Evolutionary conservation across 805 yeast genomes (phyloP), one percentile per base, ranked within the genome.

Genomic region (Yamadazyma sp.): DNA sequence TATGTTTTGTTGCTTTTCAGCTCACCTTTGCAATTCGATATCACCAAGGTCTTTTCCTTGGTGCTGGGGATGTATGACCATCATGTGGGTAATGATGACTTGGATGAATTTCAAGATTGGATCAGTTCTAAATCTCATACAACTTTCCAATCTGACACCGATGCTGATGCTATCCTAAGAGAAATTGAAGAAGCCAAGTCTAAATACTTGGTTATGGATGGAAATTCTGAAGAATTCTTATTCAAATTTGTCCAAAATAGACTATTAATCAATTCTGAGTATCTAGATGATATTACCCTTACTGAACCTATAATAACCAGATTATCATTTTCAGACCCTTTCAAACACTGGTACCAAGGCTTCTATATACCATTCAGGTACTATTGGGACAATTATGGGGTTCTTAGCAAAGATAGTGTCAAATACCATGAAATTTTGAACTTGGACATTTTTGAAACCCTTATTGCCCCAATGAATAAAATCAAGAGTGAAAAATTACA

Each of bases 351-450:
- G 69, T 42, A 40, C 20, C 15, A 38, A 6, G 66, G 65, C 1
- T n/a, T 53, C 3, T 34, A 57, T 12, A 18, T 30, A 17, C 68
- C 68, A 1, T 64, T 45, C 42, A 35, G 38, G 15, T 58, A 57
- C 41, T 64, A 50, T 39, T 53, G 60, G 55, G 48, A 42, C 13
- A 50, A 50, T 33, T 55, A 51, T 35, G 64, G 52, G 1, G 23
- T 39, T 1, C 14, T 44, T 2, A 29, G 38, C 19, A 31, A 33
- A 2, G 30, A 30, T 3, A 9, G 20, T 38, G 22, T 39, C 3
- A 40, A 31, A 9, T 45, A 51, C 20, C 41, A 45, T 17, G 44
- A 48, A 1, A 52, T 48, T 27, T 32, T 43, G 45, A 3, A 53
- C 44, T 24, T 35, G 50, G 15, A 24, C 7, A 4, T 26, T 3